Base-by-base conservation (phyloP, 495 filamentous ascomycete genomes). In the Penicillium maclennaniae region DNA sequence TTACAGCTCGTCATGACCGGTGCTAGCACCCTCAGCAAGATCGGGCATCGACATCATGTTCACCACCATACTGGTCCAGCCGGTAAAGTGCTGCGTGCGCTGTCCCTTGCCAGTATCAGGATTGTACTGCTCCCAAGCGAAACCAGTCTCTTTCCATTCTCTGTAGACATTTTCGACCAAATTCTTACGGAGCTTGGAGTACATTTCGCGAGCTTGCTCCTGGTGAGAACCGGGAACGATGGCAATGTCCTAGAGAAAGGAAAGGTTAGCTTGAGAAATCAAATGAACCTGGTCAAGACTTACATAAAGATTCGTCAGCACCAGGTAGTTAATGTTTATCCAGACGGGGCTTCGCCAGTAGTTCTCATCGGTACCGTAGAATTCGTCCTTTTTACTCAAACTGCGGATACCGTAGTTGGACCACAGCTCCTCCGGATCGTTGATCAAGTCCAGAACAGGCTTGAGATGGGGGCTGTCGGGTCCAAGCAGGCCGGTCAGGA, bases 121-220 rank as follows among this genome's bases (percentile, higher is more conserved):
- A 68, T 96, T 91, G 71, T 97, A 98, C 71, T 98, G 93, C 67
- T 98, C 93, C 95, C 95, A 98, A 9, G 95, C 93, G 69, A 97
- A 98, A 16, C 92, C 91, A 0, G 93, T 98, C 55, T 87, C 79
- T 66, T 85, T 78, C 93, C 93, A 98, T 63, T 84, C 81, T 36
- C 83, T 75, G 75, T 87, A 97, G 45, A 98, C 88, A 25, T 91
- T 97, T 43, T 91, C 80, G 28, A 97, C 89, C 38, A 98, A 71
- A 62, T 95, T 97, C 60, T 79, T 80, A 34, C 93, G 83, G 25
- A 98, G 80, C 1, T 80, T 69, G 21, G 75, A 82, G 69, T 96
- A 97, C 48, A 96, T 79, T 36, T 81, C 76, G n/a, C 72, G 73
- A 14, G 92, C 89, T 42, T 82, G 82, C 15, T 74, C 67, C 59